Evolutionary conservation across 1,139 yeast genomes (phyloP), one percentile per base, ranked within the genome.

Genomic region (Arxiozyma slooffiae): DNA sequence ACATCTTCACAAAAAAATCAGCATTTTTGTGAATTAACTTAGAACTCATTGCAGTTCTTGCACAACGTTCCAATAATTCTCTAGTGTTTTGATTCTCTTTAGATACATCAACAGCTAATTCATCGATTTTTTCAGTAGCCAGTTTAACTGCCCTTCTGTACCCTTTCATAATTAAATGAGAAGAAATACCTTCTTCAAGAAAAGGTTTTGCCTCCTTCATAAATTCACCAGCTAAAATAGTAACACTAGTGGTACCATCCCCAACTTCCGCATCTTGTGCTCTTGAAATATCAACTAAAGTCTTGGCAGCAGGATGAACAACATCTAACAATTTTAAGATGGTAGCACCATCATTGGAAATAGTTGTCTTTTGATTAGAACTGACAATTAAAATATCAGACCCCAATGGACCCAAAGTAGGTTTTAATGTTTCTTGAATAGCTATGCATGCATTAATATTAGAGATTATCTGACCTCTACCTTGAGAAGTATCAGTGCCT

Each of bases 261-360:
- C 99, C 99, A 52, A 92, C 97, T 70, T 92, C 99, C 22, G 97
- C 96, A 70, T 92, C 99, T 71, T 92, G 99, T 1, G 97, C 83
- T 64, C 96, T 79, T 16, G 97, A 87, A 53, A 92, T 87, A 67
- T 92, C 99, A 49, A 92, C 98, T 58, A 92, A 73, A 67, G 92
- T 84, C 67, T 86, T 85, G 14, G 98, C 98, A 17, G 98, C 98
- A 7, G 99, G 98, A 66, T 92, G 99, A 26, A 94, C 97, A 53
- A 94, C 95, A 65, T 94, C 98, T 60, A 92, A 74, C 55, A 90
- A 76, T 67, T 85, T 88, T 68, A 92, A 75, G 60, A 92, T 92
- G 2, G 99, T 94, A 48, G 98, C 98, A 54, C 98, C 99, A 67
- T 92, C 99, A 69, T 92, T 92, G 41, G 98, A 89, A 58, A 92